These are phyloP conservation scores for Suzukiozyma palmioleophila DNA, from an alignment of 1,139 yeast genomes.

Conservation along the genomic window DNA sequence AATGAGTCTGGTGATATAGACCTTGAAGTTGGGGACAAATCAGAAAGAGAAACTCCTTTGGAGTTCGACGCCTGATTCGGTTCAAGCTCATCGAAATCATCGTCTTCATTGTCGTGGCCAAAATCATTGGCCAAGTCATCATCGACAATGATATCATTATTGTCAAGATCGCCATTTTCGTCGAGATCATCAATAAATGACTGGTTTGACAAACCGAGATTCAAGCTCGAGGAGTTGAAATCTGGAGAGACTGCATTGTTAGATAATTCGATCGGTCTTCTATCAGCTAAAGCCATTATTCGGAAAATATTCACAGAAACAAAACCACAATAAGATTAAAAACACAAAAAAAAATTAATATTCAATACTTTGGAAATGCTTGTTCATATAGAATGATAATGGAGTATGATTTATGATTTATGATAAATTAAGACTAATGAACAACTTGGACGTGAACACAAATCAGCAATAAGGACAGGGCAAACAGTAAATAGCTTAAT, in stretches of 20 bases:
- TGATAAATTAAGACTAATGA: background rate
- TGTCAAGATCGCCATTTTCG: conserved; percentile 8
- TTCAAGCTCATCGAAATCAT: conserved; percentile 6
- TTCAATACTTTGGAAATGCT: background rate
- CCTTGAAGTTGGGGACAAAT: conserved; percentile 36
- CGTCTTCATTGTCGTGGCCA: conserved; percentile 9
- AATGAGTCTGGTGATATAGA: conserved; percentile 44
- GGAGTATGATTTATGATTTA: background rate
- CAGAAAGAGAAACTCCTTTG: conserved; percentile 12
- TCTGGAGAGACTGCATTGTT: conserved; percentile 41
- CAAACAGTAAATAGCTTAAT: conserved; percentile 3
- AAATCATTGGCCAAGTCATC: conserved; percentile 7
- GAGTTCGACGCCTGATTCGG: conserved; percentile 12
- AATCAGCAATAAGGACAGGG: background rate
- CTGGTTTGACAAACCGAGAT: conserved; percentile 11
- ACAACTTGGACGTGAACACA: background rate
- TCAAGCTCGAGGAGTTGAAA: conserved; percentile 40
- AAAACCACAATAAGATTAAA: background rate
- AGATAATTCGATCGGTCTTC: conserved; percentile 50
- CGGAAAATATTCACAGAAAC: conserved; percentile 3
- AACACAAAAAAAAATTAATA: background rate
- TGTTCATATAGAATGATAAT: background rate
- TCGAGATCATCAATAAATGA: conserved; percentile 8
- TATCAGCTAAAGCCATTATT: conserved; percentile 53
- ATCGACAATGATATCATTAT: conserved; percentile 6